Evolutionary conservation across 2,329 filamentous ascomycete genomes (phyloP).

Genomic region (Microdochium bolleyi): DNA sequence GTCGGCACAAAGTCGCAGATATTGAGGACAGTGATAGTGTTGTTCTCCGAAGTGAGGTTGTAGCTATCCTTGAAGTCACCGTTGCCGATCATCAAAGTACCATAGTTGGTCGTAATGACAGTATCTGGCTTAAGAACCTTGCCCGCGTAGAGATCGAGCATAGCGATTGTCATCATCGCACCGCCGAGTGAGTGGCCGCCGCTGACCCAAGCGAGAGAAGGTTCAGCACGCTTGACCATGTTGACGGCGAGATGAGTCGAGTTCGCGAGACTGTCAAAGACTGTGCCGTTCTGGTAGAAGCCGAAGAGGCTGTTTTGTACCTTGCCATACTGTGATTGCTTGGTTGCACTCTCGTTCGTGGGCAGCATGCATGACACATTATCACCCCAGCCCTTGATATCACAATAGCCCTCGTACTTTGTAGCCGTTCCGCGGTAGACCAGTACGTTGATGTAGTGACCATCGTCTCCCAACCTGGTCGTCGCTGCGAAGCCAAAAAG

Average conservation of each 20-base stretch:
- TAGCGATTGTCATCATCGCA: not conserved
- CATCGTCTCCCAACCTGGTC: too few relatives aligned
- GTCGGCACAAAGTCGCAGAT: not conserved
- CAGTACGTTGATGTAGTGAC: not conserved
- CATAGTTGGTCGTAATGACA: not conserved
- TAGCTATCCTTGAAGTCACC: not conserved
- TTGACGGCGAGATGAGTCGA: not conserved
- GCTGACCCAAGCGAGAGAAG: not conserved
- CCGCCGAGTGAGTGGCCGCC: not conserved
- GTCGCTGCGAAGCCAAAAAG: not conserved
- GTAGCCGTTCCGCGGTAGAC: not conserved
- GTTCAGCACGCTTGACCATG: not conserved
- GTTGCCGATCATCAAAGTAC: not conserved
- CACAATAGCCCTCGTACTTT: not conserved
- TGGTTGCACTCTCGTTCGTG: not conserved
- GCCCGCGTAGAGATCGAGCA: not conserved
- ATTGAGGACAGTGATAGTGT: not conserved
- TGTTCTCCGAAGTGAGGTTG: not conserved
- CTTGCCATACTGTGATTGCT: not conserved
- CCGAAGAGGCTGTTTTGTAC: not conserved
- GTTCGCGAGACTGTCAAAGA: not conserved
- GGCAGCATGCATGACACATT: not conserved
- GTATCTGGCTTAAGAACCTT: not conserved
- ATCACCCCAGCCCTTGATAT: not conserved
- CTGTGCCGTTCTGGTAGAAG: not conserved